Base-by-base conservation (phyloP, 164 flowering plant genomes). In the Vitis riparia region DNA sequence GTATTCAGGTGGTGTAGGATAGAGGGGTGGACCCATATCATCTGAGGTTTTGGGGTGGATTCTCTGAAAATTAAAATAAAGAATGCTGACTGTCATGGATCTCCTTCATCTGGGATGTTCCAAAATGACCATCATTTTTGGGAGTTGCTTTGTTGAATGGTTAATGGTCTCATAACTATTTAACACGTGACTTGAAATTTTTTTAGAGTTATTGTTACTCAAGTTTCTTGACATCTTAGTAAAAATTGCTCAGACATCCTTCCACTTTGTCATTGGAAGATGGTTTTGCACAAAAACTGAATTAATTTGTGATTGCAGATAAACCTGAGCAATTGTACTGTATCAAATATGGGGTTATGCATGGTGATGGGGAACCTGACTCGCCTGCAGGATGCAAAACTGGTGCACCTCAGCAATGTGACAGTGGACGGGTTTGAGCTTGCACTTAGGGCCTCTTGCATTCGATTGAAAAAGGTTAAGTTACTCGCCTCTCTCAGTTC, bases 321-420 rank as follows among this genome's bases (percentile, higher is more conserved):
- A 74, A 91, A 89, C 75, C 23, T 89, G 49, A 78, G 92, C 73
- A 60, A 80, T 57, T 91, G 93, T 64, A 68, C 72, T 2, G 61
- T 89, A 50, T 80, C 92, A 0, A 87, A 88, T 68, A 75, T 76
- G 73, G 88, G 80, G 6, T 70, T 91, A 17, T 82, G 73, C 80
- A 67, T 82, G 77, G 63, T 87, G 77, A 79, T 89, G 84, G 80
- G 81, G 30, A 85, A 84, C 67, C 59, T 91, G 73, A 79, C 79
- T n/a, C 79, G 92, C 69, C 82, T 91, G 10, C 91, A 85, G 59
- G 93, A 85, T n/a, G 90, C 80, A 5, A 87, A 89, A 76, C 75
- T 91, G 71, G 85, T 83, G 51, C 80, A 83, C 63, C 85, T 88
- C 47, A 61, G 75, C 7, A 74, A 77, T 57, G 88, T 85, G 49